These are phyloP conservation scores for Fusarium dlaminii DNA, from an alignment of 2,329 filamentous ascomycete genomes.

Conservation along the genomic window DNA sequence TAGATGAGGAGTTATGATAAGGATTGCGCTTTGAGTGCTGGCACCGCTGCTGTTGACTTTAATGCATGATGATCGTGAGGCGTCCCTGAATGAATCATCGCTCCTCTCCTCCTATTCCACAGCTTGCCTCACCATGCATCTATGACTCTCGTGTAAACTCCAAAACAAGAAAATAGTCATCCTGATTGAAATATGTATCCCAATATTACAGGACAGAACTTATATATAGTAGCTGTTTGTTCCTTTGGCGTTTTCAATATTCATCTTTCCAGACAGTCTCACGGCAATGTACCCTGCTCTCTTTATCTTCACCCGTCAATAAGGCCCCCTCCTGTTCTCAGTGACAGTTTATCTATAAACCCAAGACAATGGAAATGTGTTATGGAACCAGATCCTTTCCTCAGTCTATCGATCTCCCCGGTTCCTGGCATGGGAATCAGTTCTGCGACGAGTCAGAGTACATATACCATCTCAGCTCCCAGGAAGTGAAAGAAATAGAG, in stretches of 20 bases:
- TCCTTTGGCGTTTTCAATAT: neutral
- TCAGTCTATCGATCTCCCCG: neutral
- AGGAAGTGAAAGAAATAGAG: neutral
- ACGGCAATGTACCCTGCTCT: too few relatives aligned
- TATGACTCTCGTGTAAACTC: too few relatives aligned
- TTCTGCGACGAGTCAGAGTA: neutral
- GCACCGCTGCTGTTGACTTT: rapidly evolving
- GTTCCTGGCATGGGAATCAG: neutral
- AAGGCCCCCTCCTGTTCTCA: rapidly evolving
- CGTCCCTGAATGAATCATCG: neutral
- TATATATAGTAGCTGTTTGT: neutral
- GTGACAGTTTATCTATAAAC: neutral
- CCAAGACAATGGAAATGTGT: neutral
- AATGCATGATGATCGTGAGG: neutral
- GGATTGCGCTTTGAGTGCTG: neutral
- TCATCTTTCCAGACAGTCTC: neutral
- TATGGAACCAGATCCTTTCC: neutral
- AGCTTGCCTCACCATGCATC: too few relatives aligned
- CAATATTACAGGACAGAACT: neutral
- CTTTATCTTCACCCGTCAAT: neutral
- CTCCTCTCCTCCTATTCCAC: neutral
- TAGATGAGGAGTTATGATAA: neutral
- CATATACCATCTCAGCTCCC: neutral
- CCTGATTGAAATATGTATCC: rapidly evolving
- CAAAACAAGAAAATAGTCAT: neutral